phyloP scores from a whole-genome alignment of 352 stramenopile genomes.

The Phytophthora agathidicida region DNA sequence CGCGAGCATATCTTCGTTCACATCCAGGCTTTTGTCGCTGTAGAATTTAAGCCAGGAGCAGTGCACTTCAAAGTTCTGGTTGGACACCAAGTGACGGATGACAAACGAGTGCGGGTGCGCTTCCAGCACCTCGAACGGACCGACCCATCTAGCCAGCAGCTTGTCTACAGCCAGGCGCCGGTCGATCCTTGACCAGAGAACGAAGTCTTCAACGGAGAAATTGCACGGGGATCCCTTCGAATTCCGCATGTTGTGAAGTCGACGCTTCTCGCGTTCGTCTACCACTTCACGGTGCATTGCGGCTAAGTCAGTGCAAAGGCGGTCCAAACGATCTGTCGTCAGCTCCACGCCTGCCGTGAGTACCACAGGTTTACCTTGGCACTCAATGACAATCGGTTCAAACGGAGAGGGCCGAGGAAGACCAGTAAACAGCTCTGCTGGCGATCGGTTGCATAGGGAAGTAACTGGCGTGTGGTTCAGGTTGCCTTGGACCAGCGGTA shows the following conservation, averaged over 20 bases:
- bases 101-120: neutral
- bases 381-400: neutral
- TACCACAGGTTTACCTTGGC: neutral
- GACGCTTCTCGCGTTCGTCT: neutral
- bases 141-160: conserved; percentile 3
- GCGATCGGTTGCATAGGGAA: neutral
- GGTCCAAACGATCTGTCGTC: no score
- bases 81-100: conserved; percentile 2
- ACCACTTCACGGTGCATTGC: conserved; percentile 10
- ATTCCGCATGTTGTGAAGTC: neutral
- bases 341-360: no score
- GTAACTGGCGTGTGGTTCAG: conserved; percentile 8
- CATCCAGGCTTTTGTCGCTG: neutral
- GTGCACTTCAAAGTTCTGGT: neutral
- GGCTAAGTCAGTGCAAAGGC: no score
- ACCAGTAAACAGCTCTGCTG: neutral
- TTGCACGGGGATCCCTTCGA: neutral
- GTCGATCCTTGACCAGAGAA: conserved; percentile 11
- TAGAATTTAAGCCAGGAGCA: conserved; percentile 3
- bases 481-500: conserved; percentile 7
- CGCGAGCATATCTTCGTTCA: conserved; percentile 1
- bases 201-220: neutral
- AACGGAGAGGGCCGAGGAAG: neutral
- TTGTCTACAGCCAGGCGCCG: neutral
- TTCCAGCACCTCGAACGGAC: neutral